Evolutionary conservation across 352 stramenopile species (phyloP).

Genomic region (Phytophthora meadii): DNA sequence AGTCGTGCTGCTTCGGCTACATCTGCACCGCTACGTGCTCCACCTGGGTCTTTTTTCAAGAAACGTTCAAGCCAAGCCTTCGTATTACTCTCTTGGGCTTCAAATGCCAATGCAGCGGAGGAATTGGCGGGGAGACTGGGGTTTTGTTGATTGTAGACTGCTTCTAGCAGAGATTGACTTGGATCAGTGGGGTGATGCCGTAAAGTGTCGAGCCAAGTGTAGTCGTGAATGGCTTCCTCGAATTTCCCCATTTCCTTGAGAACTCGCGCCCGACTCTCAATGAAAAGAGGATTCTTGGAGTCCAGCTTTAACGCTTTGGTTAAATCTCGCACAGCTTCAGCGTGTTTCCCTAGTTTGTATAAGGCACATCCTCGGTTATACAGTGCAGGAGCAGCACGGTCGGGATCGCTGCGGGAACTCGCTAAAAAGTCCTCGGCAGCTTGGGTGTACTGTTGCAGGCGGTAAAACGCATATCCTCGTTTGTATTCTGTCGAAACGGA

Average conservation of each 20-base stretch:
- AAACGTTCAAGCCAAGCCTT: conserved; percentile 52
- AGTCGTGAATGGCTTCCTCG: conserved; percentile 75
- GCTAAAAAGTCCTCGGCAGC: conserved; percentile 65
- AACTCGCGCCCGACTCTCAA: conserved; percentile 70
- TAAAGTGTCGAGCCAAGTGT: conserved; percentile 67
- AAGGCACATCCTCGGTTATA: conserved; percentile 76
- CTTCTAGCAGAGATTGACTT: conserved; percentile 22
- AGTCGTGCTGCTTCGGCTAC: conserved; percentile 37
- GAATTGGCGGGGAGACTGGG: conserved; percentile 19
- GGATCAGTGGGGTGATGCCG: conserved; percentile 35
- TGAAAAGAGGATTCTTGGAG: conserved; percentile 63
- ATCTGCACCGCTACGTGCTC: conserved; percentile 31
- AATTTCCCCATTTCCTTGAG: conserved; percentile 70
- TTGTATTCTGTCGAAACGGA: conserved; percentile 51
- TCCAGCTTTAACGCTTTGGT: conserved; percentile 72
- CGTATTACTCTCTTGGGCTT: conserved; percentile 42
- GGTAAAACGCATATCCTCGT: conserved; percentile 69
- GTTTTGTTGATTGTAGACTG: not conserved
- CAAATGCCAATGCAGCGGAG: conserved; percentile 35
- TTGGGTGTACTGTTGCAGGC: conserved; percentile 50
- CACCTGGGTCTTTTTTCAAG: conserved; percentile 41
- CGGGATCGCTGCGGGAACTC: conserved; percentile 52
- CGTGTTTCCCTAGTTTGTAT: conserved; percentile 52
- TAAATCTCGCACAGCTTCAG: conserved; percentile 61
- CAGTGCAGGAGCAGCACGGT: conserved; percentile 40